Base-by-base conservation (phyloP, 768 basidiomycete species). In the Coprinellus aureogranulatus region DNA sequence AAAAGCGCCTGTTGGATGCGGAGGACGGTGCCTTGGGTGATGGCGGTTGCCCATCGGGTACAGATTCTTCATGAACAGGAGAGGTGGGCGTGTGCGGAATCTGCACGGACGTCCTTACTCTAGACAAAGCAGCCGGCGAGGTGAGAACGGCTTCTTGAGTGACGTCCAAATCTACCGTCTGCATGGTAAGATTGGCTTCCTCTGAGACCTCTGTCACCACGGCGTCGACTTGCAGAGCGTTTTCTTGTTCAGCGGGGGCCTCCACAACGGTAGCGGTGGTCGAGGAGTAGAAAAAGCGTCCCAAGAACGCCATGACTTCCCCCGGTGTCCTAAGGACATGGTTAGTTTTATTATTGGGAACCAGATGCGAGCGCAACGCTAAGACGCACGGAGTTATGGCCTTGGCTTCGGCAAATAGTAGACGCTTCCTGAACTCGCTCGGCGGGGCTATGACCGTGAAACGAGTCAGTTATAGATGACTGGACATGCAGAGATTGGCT, bases 281-380 rank as follows among this genome's bases (percentile, higher is more conserved):
- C 25, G 16, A 55, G 26, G 59, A 59, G 54, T 54, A 54, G 40
- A 42, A 46, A 44, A 44, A 20, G 53, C 53, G 45, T 18, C 18
- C 22, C 53, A 39, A 45, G 16, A 44, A 5, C 1, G 40, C 41
- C 53, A 54, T 52, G 50, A 39, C 31, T n/a, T n/a, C n/a, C n/a
- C n/a, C n/a, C n/a, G n/a, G n/a, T n/a, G n/a, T n/a, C n/a, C 48
- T 50, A 28, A 6, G n/a, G n/a, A 18, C 11, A 10, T 11, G 5
- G 10, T 1, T 31, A 30, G 27, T 9, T 18, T 50, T 6, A 50
- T 22, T 50, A 6, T 1, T 3, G 6, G 22, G 28, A 12, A 39
- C 26, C 20, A 30, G 2, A 28, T 26, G 18, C 11, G 22, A 18
- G 4, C 34, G 34, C 27, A 9, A 50, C 28, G n/a, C 48, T 3